Conservation (phyloP, 2,329 filamentous ascomycete genomes). For the Colletotrichum destructivum region DNA sequence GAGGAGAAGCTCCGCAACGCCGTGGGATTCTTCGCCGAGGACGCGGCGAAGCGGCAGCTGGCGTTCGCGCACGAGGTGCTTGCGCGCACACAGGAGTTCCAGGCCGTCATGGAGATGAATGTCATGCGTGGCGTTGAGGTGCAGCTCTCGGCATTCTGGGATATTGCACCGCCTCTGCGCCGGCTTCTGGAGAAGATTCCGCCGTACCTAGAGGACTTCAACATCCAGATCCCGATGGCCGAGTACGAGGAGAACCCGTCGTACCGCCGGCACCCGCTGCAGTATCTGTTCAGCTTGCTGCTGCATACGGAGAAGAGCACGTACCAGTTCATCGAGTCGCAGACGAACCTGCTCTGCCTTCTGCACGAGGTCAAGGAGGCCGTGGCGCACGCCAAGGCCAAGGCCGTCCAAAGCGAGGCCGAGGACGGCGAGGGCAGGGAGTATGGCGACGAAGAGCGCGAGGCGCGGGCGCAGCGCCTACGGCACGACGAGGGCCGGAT, state of each 20-base stretch:
- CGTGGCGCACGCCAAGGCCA: conserved; percentile 78
- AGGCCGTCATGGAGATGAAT: conserved; percentile 84
- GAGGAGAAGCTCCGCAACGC: conserved; percentile 85
- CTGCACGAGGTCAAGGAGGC: conserved; percentile 91
- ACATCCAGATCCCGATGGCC: conserved; percentile 81
- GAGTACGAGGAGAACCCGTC: conserved; percentile 90
- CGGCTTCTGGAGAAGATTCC: conserved; percentile 87
- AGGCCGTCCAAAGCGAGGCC: conserved; percentile 77
- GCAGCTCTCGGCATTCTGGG: conserved; percentile 96
- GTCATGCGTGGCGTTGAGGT: conserved; percentile 90
- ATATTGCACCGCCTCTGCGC: conserved; percentile 89
- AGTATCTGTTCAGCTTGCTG: conserved; percentile 90
- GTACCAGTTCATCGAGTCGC: conserved; percentile 96
- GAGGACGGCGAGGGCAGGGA: conserved; percentile 55
- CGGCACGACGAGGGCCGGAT: conserved; percentile 76
- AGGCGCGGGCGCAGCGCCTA: conserved; percentile 67
- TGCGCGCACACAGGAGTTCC: conserved; percentile 82
- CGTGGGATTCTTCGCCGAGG: conserved; percentile 85
- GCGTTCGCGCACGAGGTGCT: conserved; percentile 81
- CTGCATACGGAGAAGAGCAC: conserved; percentile 92
- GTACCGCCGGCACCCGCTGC: conserved; percentile 85
- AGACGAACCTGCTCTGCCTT: conserved; percentile 91
- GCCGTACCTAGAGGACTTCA: conserved; percentile 69
- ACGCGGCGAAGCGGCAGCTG: conserved; percentile 79
- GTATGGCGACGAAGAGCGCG: conserved; percentile 52